These are phyloP conservation scores for Hanseniaspora meyeri DNA, from an alignment of 805 yeast genomes.

Conservation along the genomic window DNA sequence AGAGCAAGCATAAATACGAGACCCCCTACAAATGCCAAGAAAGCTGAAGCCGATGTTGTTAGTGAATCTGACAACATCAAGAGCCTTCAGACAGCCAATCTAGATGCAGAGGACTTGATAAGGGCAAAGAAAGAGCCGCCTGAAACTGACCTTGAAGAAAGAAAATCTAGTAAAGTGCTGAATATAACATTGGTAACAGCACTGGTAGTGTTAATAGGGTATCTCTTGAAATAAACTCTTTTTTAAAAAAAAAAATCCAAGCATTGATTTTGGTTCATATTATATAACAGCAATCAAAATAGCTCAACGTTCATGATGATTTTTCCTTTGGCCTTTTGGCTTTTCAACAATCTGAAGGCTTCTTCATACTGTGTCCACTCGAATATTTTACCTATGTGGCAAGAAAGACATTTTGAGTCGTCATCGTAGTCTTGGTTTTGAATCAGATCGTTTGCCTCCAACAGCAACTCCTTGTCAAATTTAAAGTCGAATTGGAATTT, in stretches of 20 bases:
- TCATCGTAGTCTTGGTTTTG: conserved; percentile 36
- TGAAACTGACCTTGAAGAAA: not conserved
- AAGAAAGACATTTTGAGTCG: not conserved
- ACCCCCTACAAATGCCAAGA: not conserved
- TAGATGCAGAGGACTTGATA: conserved; percentile 15
- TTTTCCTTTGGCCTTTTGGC: conserved; percentile 55
- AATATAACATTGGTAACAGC: conserved; percentile 26
- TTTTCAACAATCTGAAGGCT: conserved; percentile 42
- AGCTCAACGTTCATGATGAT: conserved; percentile 40
- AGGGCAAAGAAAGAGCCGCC: not conserved
- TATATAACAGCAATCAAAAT: conserved; percentile 22
- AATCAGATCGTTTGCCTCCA: conserved; percentile 35
- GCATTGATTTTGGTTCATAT: no score
- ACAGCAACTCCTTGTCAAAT: conserved; percentile 30
- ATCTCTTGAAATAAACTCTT: conserved; percentile 23
- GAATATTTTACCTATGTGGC: conserved; percentile 42
- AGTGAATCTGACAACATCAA: conserved; percentile 10
- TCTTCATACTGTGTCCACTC: conserved; percentile 42
- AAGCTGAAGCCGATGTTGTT: conserved; percentile 13
- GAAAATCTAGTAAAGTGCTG: not conserved
- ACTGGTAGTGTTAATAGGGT: conserved; percentile 24
- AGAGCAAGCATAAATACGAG: not conserved
- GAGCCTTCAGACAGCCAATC: conserved; percentile 18
- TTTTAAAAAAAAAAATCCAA: no score
- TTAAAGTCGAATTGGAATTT: conserved; percentile 29